phyloP scores from a whole-genome alignment of 2,329 filamentous ascomycete genomes.

The Xylaria sp. region DNA sequence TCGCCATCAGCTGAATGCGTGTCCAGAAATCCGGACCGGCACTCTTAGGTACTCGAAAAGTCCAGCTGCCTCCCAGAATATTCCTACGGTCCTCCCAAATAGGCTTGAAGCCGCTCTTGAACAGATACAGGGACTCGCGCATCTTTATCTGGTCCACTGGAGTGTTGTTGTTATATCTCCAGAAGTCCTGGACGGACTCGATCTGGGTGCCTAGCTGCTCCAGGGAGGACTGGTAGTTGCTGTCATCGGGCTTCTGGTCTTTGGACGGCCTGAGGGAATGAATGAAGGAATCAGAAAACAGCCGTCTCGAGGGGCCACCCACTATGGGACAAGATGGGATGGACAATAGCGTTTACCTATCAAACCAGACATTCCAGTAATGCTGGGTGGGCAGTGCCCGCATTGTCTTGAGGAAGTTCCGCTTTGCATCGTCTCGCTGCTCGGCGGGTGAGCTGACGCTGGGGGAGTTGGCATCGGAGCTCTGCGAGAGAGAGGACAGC shows the following conservation, averaged over 20 bases:
- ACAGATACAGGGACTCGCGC: slow-evolving; percentile 81
- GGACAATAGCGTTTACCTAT: slow-evolving; percentile 58
- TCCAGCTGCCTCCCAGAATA: slow-evolving; percentile 87
- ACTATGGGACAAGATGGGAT: background rate
- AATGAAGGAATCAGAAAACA: slow-evolving; percentile 11
- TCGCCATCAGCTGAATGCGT: slow-evolving; percentile 81
- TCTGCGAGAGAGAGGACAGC: slow-evolving; percentile 70
- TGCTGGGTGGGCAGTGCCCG: slow-evolving; percentile 80
- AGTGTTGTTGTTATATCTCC: slow-evolving; percentile 84
- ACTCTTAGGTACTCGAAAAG: slow-evolving; percentile 86
- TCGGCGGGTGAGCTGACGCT: slow-evolving; percentile 75
- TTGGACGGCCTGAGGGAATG: slow-evolving; percentile 54
- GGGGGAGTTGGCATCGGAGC: slow-evolving; percentile 67
- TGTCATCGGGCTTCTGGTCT: slow-evolving; percentile 57
- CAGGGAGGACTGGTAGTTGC: slow-evolving; percentile 64
- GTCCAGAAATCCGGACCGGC: slow-evolving; percentile 81
- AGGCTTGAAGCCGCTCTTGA: slow-evolving; percentile 80
- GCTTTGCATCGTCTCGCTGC: slow-evolving; percentile 81
- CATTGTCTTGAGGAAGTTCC: slow-evolving; percentile 81
- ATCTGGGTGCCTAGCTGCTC: slow-evolving; percentile 73
- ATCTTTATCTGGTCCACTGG: slow-evolving; percentile 80
- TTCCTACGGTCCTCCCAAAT: slow-evolving; percentile 91
- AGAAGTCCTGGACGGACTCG: slow-evolving; percentile 86
- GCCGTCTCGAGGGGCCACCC: background rate
- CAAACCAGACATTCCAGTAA: slow-evolving; percentile 80